phyloP scores from a whole-genome alignment of 1,284 basidiomycete genomes.

The Cutaneotrichosporon mucoides region DNA sequence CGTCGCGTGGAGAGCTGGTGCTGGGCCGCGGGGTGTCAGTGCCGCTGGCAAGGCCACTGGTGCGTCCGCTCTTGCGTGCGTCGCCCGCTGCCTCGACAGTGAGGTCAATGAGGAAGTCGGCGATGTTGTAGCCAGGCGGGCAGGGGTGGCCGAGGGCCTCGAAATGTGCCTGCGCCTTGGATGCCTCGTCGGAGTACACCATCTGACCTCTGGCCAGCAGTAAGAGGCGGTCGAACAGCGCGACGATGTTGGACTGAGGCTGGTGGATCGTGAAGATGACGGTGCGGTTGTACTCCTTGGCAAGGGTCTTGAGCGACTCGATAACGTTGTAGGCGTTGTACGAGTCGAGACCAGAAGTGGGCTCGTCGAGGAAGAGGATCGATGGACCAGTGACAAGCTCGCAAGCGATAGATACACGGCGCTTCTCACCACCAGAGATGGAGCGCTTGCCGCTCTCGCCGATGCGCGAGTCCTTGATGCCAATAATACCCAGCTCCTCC shows the following conservation, averaged over 20 bases:
- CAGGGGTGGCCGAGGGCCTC: conserved; percentile 73
- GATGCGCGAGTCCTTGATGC: conserved; percentile 84
- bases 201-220: conserved; percentile 77
- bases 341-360: conserved; percentile 89
- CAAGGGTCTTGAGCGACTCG: conserved; percentile 78
- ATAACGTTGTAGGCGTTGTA: conserved; percentile 95
- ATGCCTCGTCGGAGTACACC: conserved; percentile 74
- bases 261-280: conserved; percentile 98
- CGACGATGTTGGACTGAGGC: conserved; percentile 95
- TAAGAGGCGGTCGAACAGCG: conserved; percentile 86
- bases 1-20: neutral
- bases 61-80: conserved; percentile 16
- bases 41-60: neutral
- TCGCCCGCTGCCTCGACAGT: conserved; percentile 66
- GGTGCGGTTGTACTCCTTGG: conserved; percentile 76
- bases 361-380: conserved; percentile 93
- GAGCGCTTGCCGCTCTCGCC: conserved; percentile 74
- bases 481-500: conserved; percentile 88
- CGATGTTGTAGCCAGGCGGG: conserved; percentile 94
- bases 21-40: conserved; percentile 29
- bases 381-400: conserved; percentile 94
- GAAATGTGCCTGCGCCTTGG: conserved; percentile 75
- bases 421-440: conserved; percentile 94
- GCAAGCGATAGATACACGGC: conserved; percentile 94
- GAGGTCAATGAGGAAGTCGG: conserved; percentile 88